A percentile compares a stretch with the other conserved stretches of the same genome.
These are phyloP conservation scores for Lyophyllum shimeji DNA, from an alignment of 768 basidiomycete genomes.

Conservation along the genomic window DNA sequence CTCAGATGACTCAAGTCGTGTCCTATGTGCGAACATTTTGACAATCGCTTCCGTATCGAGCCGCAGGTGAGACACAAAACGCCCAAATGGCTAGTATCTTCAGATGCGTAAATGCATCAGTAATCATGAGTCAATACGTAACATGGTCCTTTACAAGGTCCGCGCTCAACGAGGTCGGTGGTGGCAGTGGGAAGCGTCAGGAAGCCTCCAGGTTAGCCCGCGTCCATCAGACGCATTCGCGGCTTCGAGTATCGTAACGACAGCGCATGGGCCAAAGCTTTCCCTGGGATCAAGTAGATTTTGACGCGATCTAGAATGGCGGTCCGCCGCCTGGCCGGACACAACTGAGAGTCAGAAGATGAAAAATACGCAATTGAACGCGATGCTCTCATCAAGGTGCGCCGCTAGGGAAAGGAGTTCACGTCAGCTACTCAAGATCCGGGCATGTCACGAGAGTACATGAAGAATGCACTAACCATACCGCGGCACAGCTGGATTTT, in stretches of 20 bases:
- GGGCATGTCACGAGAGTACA: too few relatives aligned
- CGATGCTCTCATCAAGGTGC: neutral
- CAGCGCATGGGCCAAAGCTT: neutral
- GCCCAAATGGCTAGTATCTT: slow-evolving; percentile 8
- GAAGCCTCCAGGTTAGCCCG: neutral
- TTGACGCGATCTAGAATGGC: neutral
- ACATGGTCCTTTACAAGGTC: slow-evolving; percentile 1
- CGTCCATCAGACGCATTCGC: slow-evolving; percentile 2
- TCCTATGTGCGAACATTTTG: neutral
- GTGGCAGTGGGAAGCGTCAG: neutral
- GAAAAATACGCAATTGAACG: neutral
- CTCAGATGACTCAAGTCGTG: slow-evolving; percentile 4
- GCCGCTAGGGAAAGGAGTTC: neutral
- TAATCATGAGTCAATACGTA: slow-evolving; percentile 1
- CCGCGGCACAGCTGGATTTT: too few relatives aligned
- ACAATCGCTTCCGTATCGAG: neutral
- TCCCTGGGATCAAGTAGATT: neutral
- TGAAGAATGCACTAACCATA: neutral
- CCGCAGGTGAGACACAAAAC: neutral
- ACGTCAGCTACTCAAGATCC: too few relatives aligned
- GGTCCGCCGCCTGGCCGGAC: neutral
- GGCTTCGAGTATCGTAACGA: slow-evolving; percentile 3
- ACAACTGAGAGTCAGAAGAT: neutral
- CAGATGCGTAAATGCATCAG: slow-evolving; percentile 1
- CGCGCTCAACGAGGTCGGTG: neutral